Evolutionary conservation across 1,284 basidiomycete species (phyloP), one percentile per base, ranked within the genome.

Genomic region (Tilletia horrida): DNA sequence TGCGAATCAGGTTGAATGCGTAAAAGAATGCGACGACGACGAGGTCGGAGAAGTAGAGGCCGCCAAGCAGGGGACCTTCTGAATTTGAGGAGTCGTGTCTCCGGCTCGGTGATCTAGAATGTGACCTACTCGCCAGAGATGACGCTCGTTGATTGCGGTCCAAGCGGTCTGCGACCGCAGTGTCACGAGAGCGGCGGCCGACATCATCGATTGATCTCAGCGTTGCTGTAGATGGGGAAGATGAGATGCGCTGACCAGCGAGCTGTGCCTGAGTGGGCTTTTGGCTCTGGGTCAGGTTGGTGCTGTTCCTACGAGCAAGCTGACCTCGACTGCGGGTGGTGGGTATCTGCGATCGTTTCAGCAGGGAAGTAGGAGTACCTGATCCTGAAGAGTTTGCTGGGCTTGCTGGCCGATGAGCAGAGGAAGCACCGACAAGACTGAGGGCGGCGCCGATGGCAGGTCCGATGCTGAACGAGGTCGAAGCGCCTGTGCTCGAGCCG

Each of bases 31-130:
- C 70, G 13, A 78, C 72, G 47, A 81, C 76, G 64, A 81, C 62
- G 61, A 80, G 66, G 50, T 81, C 79, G 25, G 77, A 73, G 52
- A 77, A 73, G 68, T 75, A 79, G 48, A 81, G 68, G 16, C 79
- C 79, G 47, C 79, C 79, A 4, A 81, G 62, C 23, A 80, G 44
- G 6, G 79, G 63, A 11, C 61, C 18, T 16, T 62, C 61, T 18
- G 55, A 16, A 21, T 52, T 27, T 23, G 50, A 6, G 6, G 21
- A 27, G 1, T 52, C 50, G n/a, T 27, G n/a, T 27, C 50, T 23
- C 21, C 50, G 16, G 14, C 23, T 52, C n/a, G 50, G 50, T 52
- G 50, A 52, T 25, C 35, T 40, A 11, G 35, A 40, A 11, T 27
- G 50, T 27, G 50, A 52, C 11, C 50, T 16, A 3, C 23, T 52